Evolutionary conservation across 768 basidiomycete species (phyloP).

Genomic region (Leucocoprinus sp.): DNA sequence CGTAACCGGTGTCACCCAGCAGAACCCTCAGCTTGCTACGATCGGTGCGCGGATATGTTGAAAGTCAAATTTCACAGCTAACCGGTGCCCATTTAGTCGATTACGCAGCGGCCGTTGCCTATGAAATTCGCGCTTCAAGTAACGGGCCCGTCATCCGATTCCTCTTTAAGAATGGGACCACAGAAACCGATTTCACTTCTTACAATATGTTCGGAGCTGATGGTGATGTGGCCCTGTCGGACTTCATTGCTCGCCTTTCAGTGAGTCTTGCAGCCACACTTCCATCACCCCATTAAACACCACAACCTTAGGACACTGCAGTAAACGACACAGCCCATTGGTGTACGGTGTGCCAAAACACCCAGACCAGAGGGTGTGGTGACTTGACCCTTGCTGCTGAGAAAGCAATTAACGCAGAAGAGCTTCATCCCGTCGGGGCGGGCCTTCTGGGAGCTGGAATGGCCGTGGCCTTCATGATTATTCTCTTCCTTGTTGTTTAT

Average conservation of each 20-base stretch:
- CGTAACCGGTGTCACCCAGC: slow-evolving; percentile 52
- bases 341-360: slow-evolving; percentile 55
- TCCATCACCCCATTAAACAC: background rate
- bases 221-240: slow-evolving; percentile 46
- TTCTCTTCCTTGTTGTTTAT: slow-evolving; percentile 28
- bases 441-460: slow-evolving; percentile 61
- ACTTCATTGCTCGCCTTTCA: slow-evolving; percentile 34
- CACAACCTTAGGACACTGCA: slow-evolving; percentile 30
- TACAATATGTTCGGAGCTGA: slow-evolving; percentile 38
- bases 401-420: slow-evolving; percentile 18
- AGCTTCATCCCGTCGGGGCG: slow-evolving; percentile 42
- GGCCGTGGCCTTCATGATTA: slow-evolving; percentile 32
- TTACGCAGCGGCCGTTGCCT: slow-evolving; percentile 48
- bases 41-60: slow-evolving; percentile 35
- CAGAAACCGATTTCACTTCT: slow-evolving; percentile 33
- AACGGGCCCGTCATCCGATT: slow-evolving; percentile 49
- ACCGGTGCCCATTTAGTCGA: slow-evolving; percentile 33
- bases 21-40: slow-evolving; percentile 44
- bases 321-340: slow-evolving; percentile 48
- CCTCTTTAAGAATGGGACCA: slow-evolving; percentile 64
- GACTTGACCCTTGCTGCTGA: slow-evolving; percentile 32
- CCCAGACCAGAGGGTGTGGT: slow-evolving; percentile 47
- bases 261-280: slow-evolving; percentile 16
- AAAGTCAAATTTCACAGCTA: background rate
- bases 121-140: slow-evolving; percentile 46